Evolutionary conservation across 768 basidiomycete species (phyloP), one percentile per base, ranked within the genome.

Genomic region (Mycena venus): DNA sequence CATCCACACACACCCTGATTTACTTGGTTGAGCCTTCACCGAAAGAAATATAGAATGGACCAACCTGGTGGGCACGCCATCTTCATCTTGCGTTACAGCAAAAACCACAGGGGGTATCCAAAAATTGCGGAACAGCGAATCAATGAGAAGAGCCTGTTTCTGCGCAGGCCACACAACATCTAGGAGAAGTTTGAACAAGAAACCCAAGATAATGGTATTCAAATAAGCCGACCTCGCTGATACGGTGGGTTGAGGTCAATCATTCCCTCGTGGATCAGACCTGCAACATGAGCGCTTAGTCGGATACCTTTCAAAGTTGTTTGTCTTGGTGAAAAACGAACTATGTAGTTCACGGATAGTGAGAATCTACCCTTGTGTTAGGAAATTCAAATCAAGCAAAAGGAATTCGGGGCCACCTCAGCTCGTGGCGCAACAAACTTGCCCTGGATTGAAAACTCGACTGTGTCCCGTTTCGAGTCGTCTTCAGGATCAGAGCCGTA

Each of bases 101-200:
- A 96, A 95, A 12, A 96, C 92, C 27, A 96, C 86, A 0, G 95
- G 93, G 0, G 95, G 95, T 11, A 96, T 89, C 68, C 92, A 95
- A 76, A 90, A 94, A 79, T 95, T 94, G 40, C 91, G 91, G 77
- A 94, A 91, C 7, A 96, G 85, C 0, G 94, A 95, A 76, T 96
- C 94, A 32, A 96, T 91, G 32, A 96, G 88, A 5, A 88, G 88
- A 11, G 90, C 86, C 77, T 95, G 93, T 77, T 95, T 95, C 55
- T 81, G 80, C 65, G 89, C 88, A 0, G 92, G 87, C 95, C 95
- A 96, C 3, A 96, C 95, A 23, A 96, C 86, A 68, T 93, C 95
- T 95, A 53, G 14, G 44, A 9, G 36, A 15, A 25, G 40, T 11
- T 59, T 23, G 47, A 38, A 73, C 38, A 38, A 70, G 38, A n/a